These are phyloP conservation scores for Ascochyta fabae DNA, from an alignment of 2,329 filamentous ascomycete genomes.

Conservation along the genomic window DNA sequence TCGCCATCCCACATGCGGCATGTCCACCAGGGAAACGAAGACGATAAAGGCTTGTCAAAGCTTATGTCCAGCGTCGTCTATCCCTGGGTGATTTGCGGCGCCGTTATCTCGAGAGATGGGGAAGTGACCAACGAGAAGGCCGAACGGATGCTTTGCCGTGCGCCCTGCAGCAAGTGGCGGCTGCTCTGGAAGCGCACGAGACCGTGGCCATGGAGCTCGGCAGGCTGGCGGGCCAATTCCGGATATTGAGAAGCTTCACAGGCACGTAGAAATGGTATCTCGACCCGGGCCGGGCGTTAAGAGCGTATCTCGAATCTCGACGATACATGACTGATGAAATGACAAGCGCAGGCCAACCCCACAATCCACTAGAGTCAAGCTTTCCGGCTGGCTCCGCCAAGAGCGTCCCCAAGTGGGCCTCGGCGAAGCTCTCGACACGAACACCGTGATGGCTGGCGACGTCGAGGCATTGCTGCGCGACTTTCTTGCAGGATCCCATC, in stretches of 20 bases:
- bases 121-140: slow-evolving; percentile 5
- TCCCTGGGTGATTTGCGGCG: slow-evolving; percentile 3
- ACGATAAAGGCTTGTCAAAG: slow-evolving; percentile 12
- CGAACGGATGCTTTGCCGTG: not conserved
- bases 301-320: slow-evolving; percentile 16
- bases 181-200: not conserved
- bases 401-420: slow-evolving; percentile 9
- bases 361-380: slow-evolving; percentile 6
- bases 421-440: slow-evolving; percentile 2
- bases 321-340: slow-evolving; percentile 15
- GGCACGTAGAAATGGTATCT: slow-evolving; percentile 2
- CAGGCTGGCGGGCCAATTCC: not conserved
- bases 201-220: not conserved
- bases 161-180: not conserved
- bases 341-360: slow-evolving; percentile 13
- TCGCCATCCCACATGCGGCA: slow-evolving; percentile 14
- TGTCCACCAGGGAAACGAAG: slow-evolving; percentile 11
- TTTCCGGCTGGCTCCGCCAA: slow-evolving; percentile 10
- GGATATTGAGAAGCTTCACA: not conserved
- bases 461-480: not conserved
- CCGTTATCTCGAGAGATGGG: slow-evolving; percentile 4
- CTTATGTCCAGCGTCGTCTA: slow-evolving; percentile 10
- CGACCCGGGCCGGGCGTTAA: slow-evolving; percentile 12
- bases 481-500: not conserved
- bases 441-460: slow-evolving; percentile 17